Conservation (phyloP, 2,329 filamentous ascomycete genomes). For the Trichoderma hamatum region DNA sequence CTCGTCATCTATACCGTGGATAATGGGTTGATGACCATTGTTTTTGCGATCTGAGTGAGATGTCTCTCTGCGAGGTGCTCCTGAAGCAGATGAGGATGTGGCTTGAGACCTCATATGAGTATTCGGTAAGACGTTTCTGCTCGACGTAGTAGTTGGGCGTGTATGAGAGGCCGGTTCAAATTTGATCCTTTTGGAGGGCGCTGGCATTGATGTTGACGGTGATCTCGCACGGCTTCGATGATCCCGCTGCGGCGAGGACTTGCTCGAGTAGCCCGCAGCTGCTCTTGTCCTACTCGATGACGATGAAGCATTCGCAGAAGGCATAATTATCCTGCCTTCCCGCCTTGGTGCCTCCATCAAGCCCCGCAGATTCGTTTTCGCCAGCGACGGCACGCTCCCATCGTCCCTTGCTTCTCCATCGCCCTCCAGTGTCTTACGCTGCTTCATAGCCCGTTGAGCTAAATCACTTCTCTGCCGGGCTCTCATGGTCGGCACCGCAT, state of each 20-base stretch:
- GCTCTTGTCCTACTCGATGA: constrained; percentile 34
- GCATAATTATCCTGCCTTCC: constrained; percentile 37
- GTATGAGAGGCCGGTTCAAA: neutral
- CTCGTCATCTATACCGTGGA: constrained; percentile 31
- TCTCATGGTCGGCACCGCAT: constrained; percentile 36
- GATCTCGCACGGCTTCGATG: constrained; percentile 1
- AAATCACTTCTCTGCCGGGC: constrained; percentile 33
- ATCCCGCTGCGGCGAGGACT: constrained; percentile 3
- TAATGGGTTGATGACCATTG: neutral
- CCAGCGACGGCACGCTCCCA: constrained; percentile 31
- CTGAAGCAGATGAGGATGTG: neutral
- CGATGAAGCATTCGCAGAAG: constrained; percentile 28
- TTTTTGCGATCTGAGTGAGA: neutral
- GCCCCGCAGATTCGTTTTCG: constrained; percentile 44
- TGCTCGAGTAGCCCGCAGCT: constrained; percentile 36
- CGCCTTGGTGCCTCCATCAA: constrained; percentile 49
- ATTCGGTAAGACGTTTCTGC: neutral
- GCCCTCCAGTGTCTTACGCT: constrained; percentile 31
- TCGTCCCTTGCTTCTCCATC: constrained; percentile 13
- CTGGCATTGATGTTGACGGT: neutral
- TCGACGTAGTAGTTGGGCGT: neutral
- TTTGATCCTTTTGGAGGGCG: constrained; percentile 7
- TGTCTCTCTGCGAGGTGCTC: neutral
- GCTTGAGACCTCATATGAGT: neutral
- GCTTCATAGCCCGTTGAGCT: constrained; percentile 32